These are phyloP conservation scores for Gliomastix tumulicola DNA, from an alignment of 2,329 filamentous ascomycete genomes.

Conservation along the genomic window DNA sequence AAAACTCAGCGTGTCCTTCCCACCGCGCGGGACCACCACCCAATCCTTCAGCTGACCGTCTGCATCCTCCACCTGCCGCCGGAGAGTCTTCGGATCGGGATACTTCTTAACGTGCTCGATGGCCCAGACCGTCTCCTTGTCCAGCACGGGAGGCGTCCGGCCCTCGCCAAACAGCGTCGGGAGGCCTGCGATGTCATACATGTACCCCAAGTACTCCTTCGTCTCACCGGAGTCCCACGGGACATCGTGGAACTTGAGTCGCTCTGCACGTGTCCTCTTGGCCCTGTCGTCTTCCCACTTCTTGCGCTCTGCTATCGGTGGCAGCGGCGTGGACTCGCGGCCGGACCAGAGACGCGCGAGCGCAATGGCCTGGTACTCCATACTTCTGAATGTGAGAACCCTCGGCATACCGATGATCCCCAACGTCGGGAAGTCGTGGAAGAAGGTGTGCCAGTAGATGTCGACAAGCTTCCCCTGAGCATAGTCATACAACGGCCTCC, in stretches of 20 bases:
- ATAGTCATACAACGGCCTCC: constrained; percentile 44
- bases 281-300: constrained; percentile 32
- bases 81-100: constrained; percentile 19
- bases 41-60: neutral
- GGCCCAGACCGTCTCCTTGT: constrained; percentile 35
- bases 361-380: constrained; percentile 49
- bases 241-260: constrained; percentile 43
- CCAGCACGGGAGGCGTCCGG: constrained; percentile 34
- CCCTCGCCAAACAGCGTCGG: constrained; percentile 38
- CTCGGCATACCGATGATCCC: constrained; percentile 45
- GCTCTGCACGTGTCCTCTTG: constrained; percentile 16
- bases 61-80: neutral
- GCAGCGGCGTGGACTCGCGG: constrained; percentile 29
- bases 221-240: constrained; percentile 46
- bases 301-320: too few species aligned
- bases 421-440: constrained; percentile 36
- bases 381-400: constrained; percentile 43
- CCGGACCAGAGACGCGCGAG: constrained; percentile 40
- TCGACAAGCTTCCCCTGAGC: constrained; percentile 29
- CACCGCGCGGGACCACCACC: neutral
- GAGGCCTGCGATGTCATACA: constrained; percentile 43
- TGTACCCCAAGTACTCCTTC: constrained; percentile 31
- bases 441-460: constrained; percentile 46
- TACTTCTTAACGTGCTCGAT: constrained; percentile 41
- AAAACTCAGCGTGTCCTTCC: neutral